Evolutionary conservation across 2,329 filamentous ascomycete genomes (phyloP), one percentile per base, ranked within the genome.

Genomic region (Botrytis fabae): DNA sequence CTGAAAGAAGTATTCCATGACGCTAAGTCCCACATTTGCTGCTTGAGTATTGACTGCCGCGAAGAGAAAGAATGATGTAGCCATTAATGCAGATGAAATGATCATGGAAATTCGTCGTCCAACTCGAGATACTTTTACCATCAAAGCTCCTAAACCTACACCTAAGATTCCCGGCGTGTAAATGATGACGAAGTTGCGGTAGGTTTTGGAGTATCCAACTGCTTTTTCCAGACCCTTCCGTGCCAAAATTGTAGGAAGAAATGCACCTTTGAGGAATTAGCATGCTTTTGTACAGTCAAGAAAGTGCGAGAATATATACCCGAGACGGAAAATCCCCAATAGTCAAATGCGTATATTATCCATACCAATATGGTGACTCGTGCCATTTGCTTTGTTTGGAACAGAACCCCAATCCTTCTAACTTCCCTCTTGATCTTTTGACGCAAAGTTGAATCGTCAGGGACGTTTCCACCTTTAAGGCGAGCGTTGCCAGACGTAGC

Each of bases 291-390:
- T n/a, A 51, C 7, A 65, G 32, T 16, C 73, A 68, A 80, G 6
- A 5, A 16, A 76, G 9, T 74, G 75, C 7, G 79, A 76, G 18
- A 81, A 70, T 75, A 74, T 86, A 69, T 81, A 46, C 85, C 85
- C 81, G 77, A 78, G 54, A 80, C 46, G 7, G 74, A 75, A 76
- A 86, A 86, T 40, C 83, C 84, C 81, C 83, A 86, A 75, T 84
- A 86, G 73, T 86, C 85, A 75, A 83, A 85, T 42, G 85, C 84
- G 74, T 87, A 78, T 54, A 86, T 86, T 46, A 86, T 76, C 85
- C 85, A 87, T 42, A 85, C 82, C 22, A 87, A 79, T 5, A 85
- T 79, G 0, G 85, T 86, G 42, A 87, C 77, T 18, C 83, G 80
- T 18, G 83, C 79, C 80, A 85, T 83, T 42, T 82, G 80, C 64